Evolutionary conservation across 805 yeast genomes (phyloP), one percentile per base, ranked within the genome.

Genomic region (Diddensiella santjacobensis): DNA sequence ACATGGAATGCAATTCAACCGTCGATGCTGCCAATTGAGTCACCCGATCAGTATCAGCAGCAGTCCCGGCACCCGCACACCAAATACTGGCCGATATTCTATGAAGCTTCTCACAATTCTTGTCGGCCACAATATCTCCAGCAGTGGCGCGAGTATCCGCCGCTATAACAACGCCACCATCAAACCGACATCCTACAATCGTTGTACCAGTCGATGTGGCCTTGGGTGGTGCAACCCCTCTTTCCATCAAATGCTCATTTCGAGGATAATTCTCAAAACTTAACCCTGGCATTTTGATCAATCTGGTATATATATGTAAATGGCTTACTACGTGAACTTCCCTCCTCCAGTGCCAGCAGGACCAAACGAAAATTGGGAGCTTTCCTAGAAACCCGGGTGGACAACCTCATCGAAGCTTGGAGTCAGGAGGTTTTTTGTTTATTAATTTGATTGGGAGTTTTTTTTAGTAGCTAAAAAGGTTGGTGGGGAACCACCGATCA

Each of bases 61-160:
- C 99, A n/a, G 99, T 93, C 68, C 99, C 99, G 2, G 99, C 99
- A 62, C 99, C 99, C 45, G 99, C 99, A 81, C 99, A 91, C 97
- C 97, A 91, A 65, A 90, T 89, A 62, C 77, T 79, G 6, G 97
- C 96, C 4, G 96, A 78, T 56, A 90, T 75, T 58, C 95, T 73
- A 70, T 91, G 97, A 56, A 93, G 75, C 70, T 91, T 91, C 64
- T 89, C 96, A 75, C 97, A 90, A 72, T 93, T 93, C 74, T 93
- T 93, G 71, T 93, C 98, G 4, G 99, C 99, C 30, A 93, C 98
- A 58, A 93, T 88, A 50, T 83, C 84, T 11, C 99, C 99, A 31
- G 93, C 84, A 2, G 99, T 93, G 48, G 99, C 97, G 71, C 99
- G 83, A 18, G 99, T 93, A 73, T 93, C 99, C 6, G 99, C 99